Base-by-base conservation (phyloP, 1,284 basidiomycete genomes). In the Lentinula novae-zelandiae region DNA sequence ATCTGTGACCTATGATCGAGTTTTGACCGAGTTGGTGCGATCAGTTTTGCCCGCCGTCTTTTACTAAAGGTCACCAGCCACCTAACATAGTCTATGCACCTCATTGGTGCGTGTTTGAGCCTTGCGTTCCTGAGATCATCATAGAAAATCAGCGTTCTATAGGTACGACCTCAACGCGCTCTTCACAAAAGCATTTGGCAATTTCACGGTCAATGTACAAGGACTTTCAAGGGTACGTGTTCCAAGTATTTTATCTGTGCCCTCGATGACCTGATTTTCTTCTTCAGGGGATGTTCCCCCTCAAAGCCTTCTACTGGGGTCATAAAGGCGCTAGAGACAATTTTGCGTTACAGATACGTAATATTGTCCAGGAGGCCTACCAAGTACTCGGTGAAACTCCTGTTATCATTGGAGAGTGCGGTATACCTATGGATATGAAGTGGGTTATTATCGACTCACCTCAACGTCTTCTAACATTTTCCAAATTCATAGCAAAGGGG, bases 381-480 rank as follows among this genome's bases (percentile, higher is more conserved):
- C 73, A 80, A 38, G 78, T 83, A 3, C 78, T 96, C 0, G 92
- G 90, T 31, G 90, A 94, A 68, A 82, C 76, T 10, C 95, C 95
- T 8, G 83, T 93, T 39, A 75, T 96, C 7, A 85, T 98, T 64
- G 95, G 95, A 31, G 95, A 98, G 72, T 92, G 90, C 65, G 95
- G 95, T 38, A 81, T 96, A 42, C 95, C 95, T 0, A 95, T 97
- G 87, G 95, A 98, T 68, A 83, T 96, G 80, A 96, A 97, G 92
- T 93, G 67, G 50, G 89, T 77, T 53, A 20, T 46, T 38, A 40
- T 31, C 22, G 27, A 27, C 27, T 27, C 13, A 12, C 36, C 36
- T 38, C 2, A 22, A 36, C 3, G 40, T 53, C 60, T n/a, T 36
- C 15, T 2, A 3, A 20, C 10, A 17, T 33, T 38, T 57, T 27